A percentile compares a stretch with the other conserved stretches of the same genome.
Evolutionary conservation across 2,329 filamentous ascomycete genomes (phyloP).

Genomic region (Bisporella sp.): DNA sequence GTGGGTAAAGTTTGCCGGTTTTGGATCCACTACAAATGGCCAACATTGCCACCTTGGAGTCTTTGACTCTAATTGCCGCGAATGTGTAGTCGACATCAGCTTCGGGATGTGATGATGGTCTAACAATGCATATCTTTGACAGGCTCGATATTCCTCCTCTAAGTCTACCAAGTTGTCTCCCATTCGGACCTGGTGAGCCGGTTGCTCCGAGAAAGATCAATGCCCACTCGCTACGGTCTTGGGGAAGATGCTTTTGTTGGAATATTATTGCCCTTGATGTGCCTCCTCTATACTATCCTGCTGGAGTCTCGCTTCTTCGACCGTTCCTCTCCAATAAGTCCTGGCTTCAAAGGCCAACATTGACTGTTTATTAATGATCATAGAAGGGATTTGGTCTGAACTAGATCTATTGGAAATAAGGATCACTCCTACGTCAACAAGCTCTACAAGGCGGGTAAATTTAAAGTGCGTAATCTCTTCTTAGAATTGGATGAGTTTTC

Average conservation of each 20-base stretch:
- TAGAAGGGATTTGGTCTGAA: too few species aligned
- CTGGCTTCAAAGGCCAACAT: too few species aligned
- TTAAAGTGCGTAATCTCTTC: too few species aligned
- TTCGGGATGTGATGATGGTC: slow-evolving; percentile 37
- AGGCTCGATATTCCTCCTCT: slow-evolving; percentile 63
- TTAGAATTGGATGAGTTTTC: too few species aligned
- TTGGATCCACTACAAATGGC: slow-evolving; percentile 41
- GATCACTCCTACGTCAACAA: too few species aligned
- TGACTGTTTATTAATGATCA: too few species aligned
- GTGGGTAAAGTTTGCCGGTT: slow-evolving; percentile 55
- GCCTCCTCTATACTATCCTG: slow-evolving; percentile 59
- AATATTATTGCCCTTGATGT: slow-evolving; percentile 64
- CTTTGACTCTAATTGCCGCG: slow-evolving; percentile 58
- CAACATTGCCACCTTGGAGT: slow-evolving; percentile 37
- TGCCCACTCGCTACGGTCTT: slow-evolving; percentile 37
- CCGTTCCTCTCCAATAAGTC: too few species aligned
- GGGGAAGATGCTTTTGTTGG: slow-evolving; percentile 43
- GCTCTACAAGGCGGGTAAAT: too few species aligned
- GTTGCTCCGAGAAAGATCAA: slow-evolving; percentile 52
- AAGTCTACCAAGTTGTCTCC: slow-evolving; percentile 65
- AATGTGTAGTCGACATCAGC: slow-evolving; percentile 67
- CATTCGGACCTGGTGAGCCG: slow-evolving; percentile 59
- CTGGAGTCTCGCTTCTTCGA: slow-evolving; percentile 23
- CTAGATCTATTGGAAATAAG: too few species aligned
- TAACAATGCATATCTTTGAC: slow-evolving; percentile 65